A percentile compares a stretch with the other conserved stretches of the same genome.
phyloP scores from a whole-genome alignment of 495 filamentous ascomycete species.

The Neurospora hispaniola region DNA sequence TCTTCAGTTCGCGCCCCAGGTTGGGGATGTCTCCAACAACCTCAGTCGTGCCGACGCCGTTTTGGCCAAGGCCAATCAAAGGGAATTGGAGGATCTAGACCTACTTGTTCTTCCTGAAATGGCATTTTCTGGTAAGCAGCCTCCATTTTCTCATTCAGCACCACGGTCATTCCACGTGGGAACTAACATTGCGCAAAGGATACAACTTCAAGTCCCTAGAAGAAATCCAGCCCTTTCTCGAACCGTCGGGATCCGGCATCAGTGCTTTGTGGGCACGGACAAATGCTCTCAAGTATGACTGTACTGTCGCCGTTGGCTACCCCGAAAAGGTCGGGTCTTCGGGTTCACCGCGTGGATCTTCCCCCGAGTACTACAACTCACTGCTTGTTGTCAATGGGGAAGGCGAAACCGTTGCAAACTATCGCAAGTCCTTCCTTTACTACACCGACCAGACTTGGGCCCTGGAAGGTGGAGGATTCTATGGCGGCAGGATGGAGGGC shows the following conservation, averaged over 20 bases:
- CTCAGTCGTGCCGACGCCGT: slow-evolving; percentile 63
- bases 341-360: slow-evolving; percentile 24
- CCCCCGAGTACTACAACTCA: slow-evolving; percentile 64
- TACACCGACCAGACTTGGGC: slow-evolving; percentile 92
- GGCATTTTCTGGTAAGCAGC: slow-evolving; percentile 66
- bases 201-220: slow-evolving; percentile 82
- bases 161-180: background rate
- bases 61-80: slow-evolving; percentile 43
- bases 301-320: slow-evolving; percentile 82
- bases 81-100: slow-evolving; percentile 49
- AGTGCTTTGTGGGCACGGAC: slow-evolving; percentile 71
- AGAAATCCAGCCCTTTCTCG: slow-evolving; percentile 72
- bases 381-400: slow-evolving; percentile 63
- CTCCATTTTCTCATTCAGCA: background rate
- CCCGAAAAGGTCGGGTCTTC: slow-evolving; percentile 53
- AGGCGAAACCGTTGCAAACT: slow-evolving; percentile 67
- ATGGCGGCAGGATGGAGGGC: slow-evolving; percentile 35
- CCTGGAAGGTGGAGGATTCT: slow-evolving; percentile 61
- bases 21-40: slow-evolving; percentile 70
- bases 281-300: slow-evolving; percentile 59
- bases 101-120: slow-evolving; percentile 79
- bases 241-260: slow-evolving; percentile 61
- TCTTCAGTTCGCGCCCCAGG: slow-evolving; percentile 64
- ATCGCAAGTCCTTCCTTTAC: slow-evolving; percentile 84
- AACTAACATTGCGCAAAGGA: slow-evolving; percentile 38